Evolutionary conservation across 441 rosid genomes (phyloP).

Genomic region (Iberis amara): DNA sequence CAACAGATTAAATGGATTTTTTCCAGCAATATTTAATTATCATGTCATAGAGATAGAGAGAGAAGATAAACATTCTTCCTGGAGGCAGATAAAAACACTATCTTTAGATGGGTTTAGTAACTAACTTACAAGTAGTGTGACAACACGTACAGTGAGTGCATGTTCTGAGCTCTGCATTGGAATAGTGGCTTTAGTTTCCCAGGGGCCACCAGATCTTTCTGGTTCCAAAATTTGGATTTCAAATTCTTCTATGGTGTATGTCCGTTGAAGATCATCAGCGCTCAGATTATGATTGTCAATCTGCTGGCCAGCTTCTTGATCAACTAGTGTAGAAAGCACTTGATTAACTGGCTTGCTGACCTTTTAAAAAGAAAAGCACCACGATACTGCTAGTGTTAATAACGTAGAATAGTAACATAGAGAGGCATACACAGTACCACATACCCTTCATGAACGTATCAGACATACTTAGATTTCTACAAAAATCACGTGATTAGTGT

Average conservation of each 20-base stretch:
- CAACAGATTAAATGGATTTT: neutral
- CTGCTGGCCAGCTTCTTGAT: conserved; percentile 95
- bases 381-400: conserved; percentile 23
- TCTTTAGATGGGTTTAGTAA: conserved; percentile 22
- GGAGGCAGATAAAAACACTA: conserved; percentile 14
- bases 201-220: conserved; percentile 78
- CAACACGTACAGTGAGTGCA: conserved; percentile 92
- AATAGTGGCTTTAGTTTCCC: conserved; percentile 93
- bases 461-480: neutral
- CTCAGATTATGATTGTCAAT: conserved; percentile 73
- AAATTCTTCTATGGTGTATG: conserved; percentile 81
- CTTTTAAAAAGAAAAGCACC: conserved; percentile 38
- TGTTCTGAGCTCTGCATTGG: conserved; percentile 96
- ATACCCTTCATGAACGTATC: too few relatives aligned
- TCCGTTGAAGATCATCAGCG: conserved; percentile 71
- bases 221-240: conserved; percentile 93
- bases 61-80: neutral
- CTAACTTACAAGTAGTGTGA: conserved; percentile 75
- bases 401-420: neutral
- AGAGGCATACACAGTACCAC: conserved; percentile 10
- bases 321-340: conserved; percentile 86
- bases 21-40: conserved; percentile 3
- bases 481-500: neutral
- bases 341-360: conserved; percentile 84
- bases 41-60: conserved; percentile 17